A percentile compares a stretch with the other conserved stretches of the same genome.
These are phyloP conservation scores for Pestalotiopsis sp. DNA, from an alignment of 2,329 filamentous ascomycete genomes.

Conservation along the genomic window DNA sequence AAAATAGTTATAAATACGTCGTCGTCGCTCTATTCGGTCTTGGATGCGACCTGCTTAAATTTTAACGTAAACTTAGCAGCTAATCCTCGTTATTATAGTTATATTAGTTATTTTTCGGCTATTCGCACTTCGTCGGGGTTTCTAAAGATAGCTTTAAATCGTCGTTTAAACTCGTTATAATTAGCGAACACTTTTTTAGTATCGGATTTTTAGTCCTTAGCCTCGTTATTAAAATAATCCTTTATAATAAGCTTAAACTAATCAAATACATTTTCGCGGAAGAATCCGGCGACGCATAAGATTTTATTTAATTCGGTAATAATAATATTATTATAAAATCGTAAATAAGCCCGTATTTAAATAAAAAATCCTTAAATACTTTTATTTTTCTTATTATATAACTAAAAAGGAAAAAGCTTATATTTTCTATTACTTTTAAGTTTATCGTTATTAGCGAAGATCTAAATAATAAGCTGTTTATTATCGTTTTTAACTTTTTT, in stretches of 20 bases:
- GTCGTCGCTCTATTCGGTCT: no score
- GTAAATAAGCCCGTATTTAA: not conserved
- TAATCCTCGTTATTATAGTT: no score
- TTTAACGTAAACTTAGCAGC: no score
- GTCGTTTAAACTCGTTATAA: no score
- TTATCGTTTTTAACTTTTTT: not conserved
- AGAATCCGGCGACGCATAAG: not conserved
- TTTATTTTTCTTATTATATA: not conserved
- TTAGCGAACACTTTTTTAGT: no score
- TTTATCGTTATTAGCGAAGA: not conserved
- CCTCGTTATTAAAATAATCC: not conserved
- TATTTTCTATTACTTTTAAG: not conserved
- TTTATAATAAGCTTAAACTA: not conserved
- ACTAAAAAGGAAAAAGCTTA: not conserved
- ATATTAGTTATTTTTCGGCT: no score
- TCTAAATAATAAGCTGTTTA: not conserved
- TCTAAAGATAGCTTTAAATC: no score
- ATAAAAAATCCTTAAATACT: not conserved
- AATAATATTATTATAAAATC: not conserved
- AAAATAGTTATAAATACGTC: no score
- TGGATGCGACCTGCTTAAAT: no score
- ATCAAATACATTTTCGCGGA: not conserved
- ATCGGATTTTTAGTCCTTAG: no score
- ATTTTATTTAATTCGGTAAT: not conserved
- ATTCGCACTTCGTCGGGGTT: no score